These are phyloP conservation scores for Cucurbita moschata DNA, from an alignment of 306 rosid genomes.

Conservation along the genomic window DNA sequence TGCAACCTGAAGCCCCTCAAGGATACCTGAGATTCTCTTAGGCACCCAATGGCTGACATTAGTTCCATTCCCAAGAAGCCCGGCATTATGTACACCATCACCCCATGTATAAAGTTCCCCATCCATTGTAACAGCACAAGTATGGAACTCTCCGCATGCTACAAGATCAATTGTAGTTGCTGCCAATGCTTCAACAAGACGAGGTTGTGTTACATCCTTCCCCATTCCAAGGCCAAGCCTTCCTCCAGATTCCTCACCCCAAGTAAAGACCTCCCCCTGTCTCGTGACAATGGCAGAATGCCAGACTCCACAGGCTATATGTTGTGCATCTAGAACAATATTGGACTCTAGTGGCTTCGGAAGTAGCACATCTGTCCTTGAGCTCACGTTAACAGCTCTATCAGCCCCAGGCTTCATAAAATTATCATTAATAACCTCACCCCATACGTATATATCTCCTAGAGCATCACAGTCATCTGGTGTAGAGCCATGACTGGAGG, in stretches of 20 bases:
- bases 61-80: constrained; percentile 71
- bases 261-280: constrained; percentile 85
- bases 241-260: constrained; percentile 99
- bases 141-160: constrained; percentile 92
- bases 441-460: constrained; percentile 97
- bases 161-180: constrained; percentile 66
- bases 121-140: constrained; percentile 92
- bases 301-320: constrained; percentile 82
- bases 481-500: constrained; percentile 96
- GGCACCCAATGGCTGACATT: constrained; percentile 94
- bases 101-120: constrained; percentile 99
- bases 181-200: constrained; percentile 73
- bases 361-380: constrained; percentile 47
- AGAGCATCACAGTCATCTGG: constrained; percentile 80
- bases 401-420: constrained; percentile 60
- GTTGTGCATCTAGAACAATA: constrained; percentile 76
- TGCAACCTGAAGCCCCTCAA: constrained; percentile 90
- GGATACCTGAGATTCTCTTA: constrained; percentile 67
- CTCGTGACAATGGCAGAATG: constrained; percentile 91
- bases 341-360: constrained; percentile 88
- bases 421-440: constrained; percentile 77
- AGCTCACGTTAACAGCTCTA: constrained; percentile 39
- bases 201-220: constrained; percentile 74
- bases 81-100: constrained; percentile 58
- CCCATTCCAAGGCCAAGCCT: constrained; percentile 97